Conservation (phyloP, 495 filamentous ascomycete species). For the Xylaria venustula region DNA sequence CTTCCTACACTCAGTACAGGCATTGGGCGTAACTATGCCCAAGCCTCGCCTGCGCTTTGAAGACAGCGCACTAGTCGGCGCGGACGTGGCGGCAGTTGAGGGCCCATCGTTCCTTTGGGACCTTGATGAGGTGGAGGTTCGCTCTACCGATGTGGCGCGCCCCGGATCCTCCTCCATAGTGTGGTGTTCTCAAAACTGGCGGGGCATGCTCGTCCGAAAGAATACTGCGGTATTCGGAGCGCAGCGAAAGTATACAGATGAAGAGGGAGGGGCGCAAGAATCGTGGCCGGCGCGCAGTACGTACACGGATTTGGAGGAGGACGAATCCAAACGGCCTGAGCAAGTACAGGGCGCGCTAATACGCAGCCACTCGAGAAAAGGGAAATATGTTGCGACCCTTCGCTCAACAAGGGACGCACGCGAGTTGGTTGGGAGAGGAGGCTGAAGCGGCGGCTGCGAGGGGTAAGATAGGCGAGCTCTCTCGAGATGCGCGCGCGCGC, state of each 20-base stretch:
- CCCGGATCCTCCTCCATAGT: slow-evolving; percentile 30
- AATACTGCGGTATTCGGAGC: neutral
- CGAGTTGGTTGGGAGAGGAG: neutral
- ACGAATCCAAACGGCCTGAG: neutral
- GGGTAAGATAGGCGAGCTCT: neutral
- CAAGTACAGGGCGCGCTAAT: neutral
- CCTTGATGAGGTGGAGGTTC: slow-evolving; percentile 23
- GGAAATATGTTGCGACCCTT: neutral
- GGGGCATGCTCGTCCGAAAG: slow-evolving; percentile 18
- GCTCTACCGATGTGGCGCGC: slow-evolving; percentile 24
- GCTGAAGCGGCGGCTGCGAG: neutral
- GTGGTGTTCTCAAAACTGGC: slow-evolving; percentile 9
- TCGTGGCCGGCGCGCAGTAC: neutral
- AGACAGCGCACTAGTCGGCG: slow-evolving; percentile 16
- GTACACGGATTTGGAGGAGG: neutral
- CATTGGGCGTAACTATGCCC: slow-evolving; percentile 54
- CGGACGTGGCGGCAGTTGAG: slow-evolving; percentile 14
- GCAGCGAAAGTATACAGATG: neutral
- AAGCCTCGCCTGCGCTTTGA: slow-evolving; percentile 49
- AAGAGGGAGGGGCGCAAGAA: neutral
- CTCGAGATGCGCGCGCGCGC: too few relatives aligned
- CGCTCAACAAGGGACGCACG: neutral
- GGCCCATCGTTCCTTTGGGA: slow-evolving; percentile 26
- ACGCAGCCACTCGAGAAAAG: neutral
- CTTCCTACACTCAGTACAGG: slow-evolving; percentile 58